These are phyloP conservation scores for Clarireedia homoeocarpa DNA, from an alignment of 2,329 filamentous ascomycete genomes.

Conservation along the genomic window DNA sequence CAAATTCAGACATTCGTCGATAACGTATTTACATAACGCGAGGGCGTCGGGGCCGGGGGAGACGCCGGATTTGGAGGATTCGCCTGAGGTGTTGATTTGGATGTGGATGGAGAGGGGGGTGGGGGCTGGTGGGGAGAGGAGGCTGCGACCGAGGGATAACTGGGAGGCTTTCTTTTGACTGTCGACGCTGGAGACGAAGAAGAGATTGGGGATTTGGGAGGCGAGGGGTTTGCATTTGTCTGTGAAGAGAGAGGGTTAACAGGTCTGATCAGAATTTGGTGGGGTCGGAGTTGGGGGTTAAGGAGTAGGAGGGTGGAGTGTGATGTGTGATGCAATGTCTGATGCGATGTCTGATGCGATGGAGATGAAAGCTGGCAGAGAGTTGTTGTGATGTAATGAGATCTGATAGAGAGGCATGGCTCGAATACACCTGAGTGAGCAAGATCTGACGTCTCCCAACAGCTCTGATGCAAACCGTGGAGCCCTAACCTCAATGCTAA, in stretches of 20 bases:
- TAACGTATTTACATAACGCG: slow-evolving; percentile 61
- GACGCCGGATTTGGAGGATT: slow-evolving; percentile 77
- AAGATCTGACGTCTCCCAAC: too few species aligned
- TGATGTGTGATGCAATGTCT: neutral
- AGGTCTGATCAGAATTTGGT: neutral
- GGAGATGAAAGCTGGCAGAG: neutral
- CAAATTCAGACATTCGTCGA: slow-evolving; percentile 63
- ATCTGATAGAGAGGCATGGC: neutral
- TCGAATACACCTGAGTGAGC: too few species aligned
- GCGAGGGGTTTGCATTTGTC: slow-evolving; percentile 88
- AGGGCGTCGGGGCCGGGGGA: slow-evolving; percentile 55
- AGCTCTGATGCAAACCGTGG: too few species aligned
- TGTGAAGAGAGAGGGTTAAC: slow-evolving; percentile 23
- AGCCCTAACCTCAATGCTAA: too few species aligned
- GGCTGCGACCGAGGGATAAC: slow-evolving; percentile 67
- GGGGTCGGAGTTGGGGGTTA: neutral
- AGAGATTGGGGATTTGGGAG: slow-evolving; percentile 76
- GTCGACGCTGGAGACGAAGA: slow-evolving; percentile 87
- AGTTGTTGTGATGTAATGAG: neutral
- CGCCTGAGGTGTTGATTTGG: slow-evolving; percentile 92
- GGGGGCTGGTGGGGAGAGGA: slow-evolving; percentile 35
- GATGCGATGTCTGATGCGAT: too few species aligned
- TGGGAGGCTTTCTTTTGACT: slow-evolving; percentile 77
- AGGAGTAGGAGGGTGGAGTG: neutral
- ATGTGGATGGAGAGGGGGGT: slow-evolving; percentile 57